phyloP scores from a whole-genome alignment of 2,329 filamentous ascomycete species.

The Alternaria sp. region DNA sequence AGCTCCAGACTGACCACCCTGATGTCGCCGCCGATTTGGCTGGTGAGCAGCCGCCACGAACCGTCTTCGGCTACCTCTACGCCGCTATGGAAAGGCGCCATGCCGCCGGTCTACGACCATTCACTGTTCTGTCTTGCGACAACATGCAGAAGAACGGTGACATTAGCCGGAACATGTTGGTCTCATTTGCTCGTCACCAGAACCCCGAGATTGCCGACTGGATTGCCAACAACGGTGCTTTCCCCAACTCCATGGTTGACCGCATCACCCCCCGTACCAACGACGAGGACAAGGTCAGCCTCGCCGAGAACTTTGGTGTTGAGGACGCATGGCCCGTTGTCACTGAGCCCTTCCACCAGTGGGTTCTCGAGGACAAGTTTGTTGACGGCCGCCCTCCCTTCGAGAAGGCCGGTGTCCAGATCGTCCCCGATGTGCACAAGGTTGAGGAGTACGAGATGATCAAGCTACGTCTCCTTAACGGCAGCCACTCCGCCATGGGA shows the following conservation, averaged over 20 bases:
- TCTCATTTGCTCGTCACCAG: constrained; percentile 34
- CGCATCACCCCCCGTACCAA: constrained; percentile 40
- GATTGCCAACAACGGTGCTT: constrained; percentile 39
- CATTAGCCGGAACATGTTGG: constrained; percentile 39
- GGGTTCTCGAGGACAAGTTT: constrained; percentile 44
- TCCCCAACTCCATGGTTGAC: constrained; percentile 45
- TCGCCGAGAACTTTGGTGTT: constrained; percentile 36
- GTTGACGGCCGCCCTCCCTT: constrained; percentile 39
- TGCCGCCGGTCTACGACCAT: constrained; percentile 37
- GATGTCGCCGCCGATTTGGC: constrained; percentile 38
- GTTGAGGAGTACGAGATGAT: constrained; percentile 42
- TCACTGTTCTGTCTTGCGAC: constrained; percentile 43
- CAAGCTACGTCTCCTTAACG: constrained; percentile 42
- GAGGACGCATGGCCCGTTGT: constrained; percentile 41
- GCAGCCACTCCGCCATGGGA: constrained; percentile 39
- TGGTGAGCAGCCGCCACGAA: constrained; percentile 33
- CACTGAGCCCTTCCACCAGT: constrained; percentile 42
- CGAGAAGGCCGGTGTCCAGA: constrained; percentile 43
- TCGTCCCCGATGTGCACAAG: constrained; percentile 37
- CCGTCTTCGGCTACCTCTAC: constrained; percentile 40
- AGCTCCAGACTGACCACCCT: constrained; percentile 37
- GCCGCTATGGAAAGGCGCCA: constrained; percentile 36
- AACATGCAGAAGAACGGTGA: constrained; percentile 45
- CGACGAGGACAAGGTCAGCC: constrained; percentile 31
- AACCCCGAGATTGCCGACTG: constrained; percentile 37